phyloP scores from a whole-genome alignment of 257 asterid species.

The Haberlea rhodopensis region DNA sequence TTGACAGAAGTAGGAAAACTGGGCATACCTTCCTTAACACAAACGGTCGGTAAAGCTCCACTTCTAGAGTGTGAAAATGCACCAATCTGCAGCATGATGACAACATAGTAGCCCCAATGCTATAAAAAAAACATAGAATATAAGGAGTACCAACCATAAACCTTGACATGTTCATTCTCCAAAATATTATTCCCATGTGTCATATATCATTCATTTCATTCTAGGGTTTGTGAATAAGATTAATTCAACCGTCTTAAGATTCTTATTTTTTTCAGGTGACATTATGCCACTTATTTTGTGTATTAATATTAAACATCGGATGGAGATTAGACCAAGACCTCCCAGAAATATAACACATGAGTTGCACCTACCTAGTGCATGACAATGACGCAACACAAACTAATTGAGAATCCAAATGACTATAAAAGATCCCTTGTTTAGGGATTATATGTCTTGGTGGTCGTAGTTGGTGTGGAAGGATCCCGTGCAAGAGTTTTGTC shows the following conservation, averaged over 20 bases:
- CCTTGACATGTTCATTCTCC: constrained; percentile 96
- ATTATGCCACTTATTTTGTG: too few relatives aligned
- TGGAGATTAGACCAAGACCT: too few relatives aligned
- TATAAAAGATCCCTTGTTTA: too few relatives aligned
- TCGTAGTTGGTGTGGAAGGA: too few relatives aligned
- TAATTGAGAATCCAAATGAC: too few relatives aligned
- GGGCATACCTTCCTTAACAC: constrained; percentile 71
- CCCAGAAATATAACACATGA: too few relatives aligned
- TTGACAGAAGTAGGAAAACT: not conserved
- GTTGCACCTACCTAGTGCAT: too few relatives aligned
- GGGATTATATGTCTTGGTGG: too few relatives aligned
- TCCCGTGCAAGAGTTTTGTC: too few relatives aligned
- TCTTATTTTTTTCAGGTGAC: too few relatives aligned
- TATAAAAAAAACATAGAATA: constrained; percentile 8
- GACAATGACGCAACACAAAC: too few relatives aligned
- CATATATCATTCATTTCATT: not conserved
- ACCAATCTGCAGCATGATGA: constrained; percentile 65
- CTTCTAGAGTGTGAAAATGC: constrained; percentile 96
- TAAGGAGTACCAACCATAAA: constrained; percentile 32
- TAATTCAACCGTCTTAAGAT: constrained; percentile 2
- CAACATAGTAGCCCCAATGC: constrained; percentile 22
- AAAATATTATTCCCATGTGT: constrained; percentile 87
- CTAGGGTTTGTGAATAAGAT: not conserved
- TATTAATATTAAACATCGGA: too few relatives aligned
- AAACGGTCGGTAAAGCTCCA: constrained; percentile 87